These are phyloP conservation scores for Apiotrichum montevideense DNA, from an alignment of 1,284 basidiomycete genomes.

Conservation along the genomic window DNA sequence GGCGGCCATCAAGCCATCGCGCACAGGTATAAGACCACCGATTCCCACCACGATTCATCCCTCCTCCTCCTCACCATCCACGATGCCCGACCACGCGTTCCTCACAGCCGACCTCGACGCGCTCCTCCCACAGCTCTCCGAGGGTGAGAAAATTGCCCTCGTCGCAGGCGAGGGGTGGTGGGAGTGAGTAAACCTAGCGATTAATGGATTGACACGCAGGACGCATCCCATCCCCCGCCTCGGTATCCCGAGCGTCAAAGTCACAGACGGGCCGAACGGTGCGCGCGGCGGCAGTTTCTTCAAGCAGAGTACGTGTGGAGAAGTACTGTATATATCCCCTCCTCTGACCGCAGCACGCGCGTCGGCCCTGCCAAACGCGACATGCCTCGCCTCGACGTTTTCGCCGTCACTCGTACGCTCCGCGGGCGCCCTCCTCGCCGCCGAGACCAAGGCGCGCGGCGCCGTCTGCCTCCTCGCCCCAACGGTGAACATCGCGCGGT, in stretches of 20 bases:
- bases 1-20: too few relatives aligned
- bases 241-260: constrained; percentile 52
- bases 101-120: constrained; percentile 1
- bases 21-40: too few relatives aligned
- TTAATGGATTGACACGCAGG: neutral
- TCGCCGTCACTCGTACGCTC: neutral
- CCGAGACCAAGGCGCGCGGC: constrained; percentile 4
- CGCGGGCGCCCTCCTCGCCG: neutral
- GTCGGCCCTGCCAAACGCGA: neutral
- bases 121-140: neutral
- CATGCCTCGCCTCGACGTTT: neutral
- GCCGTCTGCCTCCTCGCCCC: constrained; percentile 1
- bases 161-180: constrained; percentile 52
- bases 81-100: constrained; percentile 2
- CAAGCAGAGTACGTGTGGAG: constrained; percentile 9
- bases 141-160: constrained; percentile 31
- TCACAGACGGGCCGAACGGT: constrained; percentile 48
- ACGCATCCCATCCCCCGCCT: constrained; percentile 56
- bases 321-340: neutral
- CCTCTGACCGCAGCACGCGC: constrained; percentile 54
- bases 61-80: too few relatives aligned
- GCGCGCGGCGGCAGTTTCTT: constrained; percentile 50
- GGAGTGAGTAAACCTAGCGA: constrained; percentile 44
- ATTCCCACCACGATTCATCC: too few relatives aligned
- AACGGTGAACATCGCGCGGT: constrained; percentile 71